Conservation (phyloP, 129 eudicot species). For the Tanacetum coccineum region DNA sequence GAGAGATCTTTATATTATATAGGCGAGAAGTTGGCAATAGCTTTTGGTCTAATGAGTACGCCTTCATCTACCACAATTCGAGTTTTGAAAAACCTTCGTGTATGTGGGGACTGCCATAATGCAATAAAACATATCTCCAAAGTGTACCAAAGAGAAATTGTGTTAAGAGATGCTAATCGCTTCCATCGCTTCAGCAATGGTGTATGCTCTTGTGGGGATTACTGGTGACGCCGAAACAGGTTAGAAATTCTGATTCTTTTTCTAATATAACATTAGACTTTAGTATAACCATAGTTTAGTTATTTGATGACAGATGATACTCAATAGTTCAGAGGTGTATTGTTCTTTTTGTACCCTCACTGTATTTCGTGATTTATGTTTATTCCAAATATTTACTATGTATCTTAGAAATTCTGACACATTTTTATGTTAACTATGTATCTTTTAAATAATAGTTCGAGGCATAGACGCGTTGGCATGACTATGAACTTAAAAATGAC, state of each 20-base stretch:
- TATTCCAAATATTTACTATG: no score
- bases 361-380: no score
- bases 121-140: conserved; percentile 45
- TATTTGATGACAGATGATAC: no score
- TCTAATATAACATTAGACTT: background rate
- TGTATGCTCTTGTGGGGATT: conserved; percentile 51
- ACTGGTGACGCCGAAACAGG: conserved; percentile 33
- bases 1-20: conserved; percentile 42
- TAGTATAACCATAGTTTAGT: no score
- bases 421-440: no score
- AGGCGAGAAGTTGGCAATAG: conserved; percentile 56
- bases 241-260: background rate
- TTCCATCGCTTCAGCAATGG: conserved; percentile 48
- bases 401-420: no score
- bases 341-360: no score
- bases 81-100: conserved; percentile 42
- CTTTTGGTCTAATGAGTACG: conserved; percentile 37
- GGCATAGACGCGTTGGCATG: no score
- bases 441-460: no score
- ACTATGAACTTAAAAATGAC: no score
- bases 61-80: conserved; percentile 28
- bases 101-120: conserved; percentile 59
- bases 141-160: conserved; percentile 41
- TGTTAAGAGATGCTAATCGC: conserved; percentile 54
- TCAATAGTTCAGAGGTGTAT: no score